A percentile compares a stretch with the other conserved stretches of the same genome.
Evolutionary conservation across 2,329 filamentous ascomycete genomes (phyloP).

Genomic region (Calonectria pteridis): DNA sequence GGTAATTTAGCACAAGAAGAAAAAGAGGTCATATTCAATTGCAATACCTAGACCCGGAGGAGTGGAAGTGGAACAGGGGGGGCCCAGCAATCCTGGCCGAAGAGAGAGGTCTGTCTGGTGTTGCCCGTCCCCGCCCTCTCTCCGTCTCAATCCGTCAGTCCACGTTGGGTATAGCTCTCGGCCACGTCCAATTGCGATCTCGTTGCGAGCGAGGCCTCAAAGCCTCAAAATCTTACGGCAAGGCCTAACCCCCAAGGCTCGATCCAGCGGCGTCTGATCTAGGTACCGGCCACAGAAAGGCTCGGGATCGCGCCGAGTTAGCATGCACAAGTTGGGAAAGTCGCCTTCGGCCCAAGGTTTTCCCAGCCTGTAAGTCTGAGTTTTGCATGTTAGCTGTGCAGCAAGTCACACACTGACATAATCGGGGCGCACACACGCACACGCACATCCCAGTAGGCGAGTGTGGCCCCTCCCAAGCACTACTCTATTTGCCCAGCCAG

Average conservation of each 20-base stretch:
- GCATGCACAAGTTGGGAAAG: background rate
- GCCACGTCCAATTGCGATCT: background rate
- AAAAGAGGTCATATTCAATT: slow-evolving; percentile 21
- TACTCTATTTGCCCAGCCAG: background rate
- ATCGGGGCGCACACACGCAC: background rate
- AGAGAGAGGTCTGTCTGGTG: background rate
- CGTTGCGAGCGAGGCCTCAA: background rate
- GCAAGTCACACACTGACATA: slow-evolving; percentile 1
- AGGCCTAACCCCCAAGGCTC: background rate
- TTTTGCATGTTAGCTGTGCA: slow-evolving; percentile 3
- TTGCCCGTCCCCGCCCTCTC: background rate
- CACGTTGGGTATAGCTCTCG: background rate
- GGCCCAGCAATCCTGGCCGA: background rate
- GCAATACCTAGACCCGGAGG: slow-evolving; percentile 13
- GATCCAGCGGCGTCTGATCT: slow-evolving; percentile 5
- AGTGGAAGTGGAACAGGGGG: slow-evolving; percentile 24
- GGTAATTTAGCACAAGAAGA: background rate
- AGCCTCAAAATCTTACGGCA: background rate
- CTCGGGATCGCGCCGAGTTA: background rate
- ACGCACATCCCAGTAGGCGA: background rate
- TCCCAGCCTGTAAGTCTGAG: background rate
- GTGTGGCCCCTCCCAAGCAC: background rate
- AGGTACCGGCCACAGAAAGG: slow-evolving; percentile 9
- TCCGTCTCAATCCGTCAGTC: slow-evolving; percentile 6
- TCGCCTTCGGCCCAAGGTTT: background rate